Conservation (phyloP, 495 filamentous ascomycete genomes). For the Annulohypoxylon maeteangense region DNA sequence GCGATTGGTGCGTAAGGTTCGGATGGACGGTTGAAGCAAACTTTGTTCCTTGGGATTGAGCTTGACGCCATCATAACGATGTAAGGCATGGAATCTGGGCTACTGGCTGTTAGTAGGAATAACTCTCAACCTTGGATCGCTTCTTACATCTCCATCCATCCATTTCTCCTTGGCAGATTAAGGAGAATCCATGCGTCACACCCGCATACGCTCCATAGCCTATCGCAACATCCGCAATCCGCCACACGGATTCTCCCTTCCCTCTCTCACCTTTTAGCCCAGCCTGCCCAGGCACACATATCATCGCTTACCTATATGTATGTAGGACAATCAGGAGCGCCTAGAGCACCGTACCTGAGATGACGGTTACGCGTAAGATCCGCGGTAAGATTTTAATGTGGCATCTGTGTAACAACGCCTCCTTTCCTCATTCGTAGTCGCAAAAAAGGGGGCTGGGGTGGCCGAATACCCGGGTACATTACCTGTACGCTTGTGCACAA, state of each 20-base stretch:
- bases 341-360: background rate
- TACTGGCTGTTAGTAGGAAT: background rate
- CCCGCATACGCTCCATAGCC: background rate
- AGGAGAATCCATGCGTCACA: background rate
- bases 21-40: background rate
- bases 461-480: background rate
- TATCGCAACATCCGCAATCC: background rate
- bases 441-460: too few relatives aligned
- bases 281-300: background rate
- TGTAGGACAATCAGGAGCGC: background rate
- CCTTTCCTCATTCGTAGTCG: background rate
- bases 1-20: background rate
- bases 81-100: background rate
- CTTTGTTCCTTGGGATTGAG: background rate
- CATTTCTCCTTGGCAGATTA: too few relatives aligned
- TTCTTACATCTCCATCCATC: too few relatives aligned
- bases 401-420: background rate
- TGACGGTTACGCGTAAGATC: constrained; percentile 4
- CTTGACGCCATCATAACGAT: background rate
- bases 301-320: background rate
- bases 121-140: background rate
- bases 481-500: background rate
- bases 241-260: too few relatives aligned
- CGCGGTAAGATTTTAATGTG: background rate
- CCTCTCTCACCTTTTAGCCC: background rate